Evolutionary conservation across 1,284 basidiomycete species (phyloP).

Genomic region (Fomitiporia mediterranea): DNA sequence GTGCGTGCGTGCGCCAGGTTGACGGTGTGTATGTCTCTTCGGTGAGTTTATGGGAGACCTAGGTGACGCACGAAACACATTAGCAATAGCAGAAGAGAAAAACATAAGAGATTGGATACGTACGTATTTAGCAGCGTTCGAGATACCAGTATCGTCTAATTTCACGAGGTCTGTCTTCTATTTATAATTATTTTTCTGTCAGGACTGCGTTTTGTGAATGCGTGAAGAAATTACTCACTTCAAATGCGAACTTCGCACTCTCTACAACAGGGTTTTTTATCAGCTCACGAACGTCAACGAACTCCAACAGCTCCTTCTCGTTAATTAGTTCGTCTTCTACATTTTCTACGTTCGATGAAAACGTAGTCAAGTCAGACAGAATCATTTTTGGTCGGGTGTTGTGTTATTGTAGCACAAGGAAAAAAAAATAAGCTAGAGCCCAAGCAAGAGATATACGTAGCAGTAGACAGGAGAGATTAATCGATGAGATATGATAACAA

Average conservation of each 20-base stretch:
- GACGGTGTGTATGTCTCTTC: slow-evolving; percentile 66
- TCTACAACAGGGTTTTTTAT: slow-evolving; percentile 24
- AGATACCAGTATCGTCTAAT: slow-evolving; percentile 53
- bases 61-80: not conserved
- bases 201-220: not conserved
- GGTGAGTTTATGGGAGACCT: slow-evolving; percentile 58
- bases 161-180: slow-evolving; percentile 55
- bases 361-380: not conserved
- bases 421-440: too few species aligned
- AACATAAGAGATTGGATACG: slow-evolving; percentile 24
- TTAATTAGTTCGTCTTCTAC: not conserved
- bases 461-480: too few species aligned
- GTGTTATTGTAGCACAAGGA: too few species aligned
- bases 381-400: not conserved
- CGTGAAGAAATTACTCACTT: slow-evolving; percentile 18
- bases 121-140: slow-evolving; percentile 56
- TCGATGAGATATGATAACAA: too few species aligned
- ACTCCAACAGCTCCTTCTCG: not conserved
- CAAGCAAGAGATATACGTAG: too few species aligned
- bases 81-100: slow-evolving; percentile 6
- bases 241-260: slow-evolving; percentile 24
- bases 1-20: slow-evolving; percentile 71
- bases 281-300: not conserved
- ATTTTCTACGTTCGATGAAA: not conserved
- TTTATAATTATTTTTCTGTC: slow-evolving; percentile 3